A percentile compares a stretch with the other conserved stretches of the same genome.
Conservation (phyloP, 2,329 filamentous ascomycete genomes). For the Harringtonia aguacate region DNA sequence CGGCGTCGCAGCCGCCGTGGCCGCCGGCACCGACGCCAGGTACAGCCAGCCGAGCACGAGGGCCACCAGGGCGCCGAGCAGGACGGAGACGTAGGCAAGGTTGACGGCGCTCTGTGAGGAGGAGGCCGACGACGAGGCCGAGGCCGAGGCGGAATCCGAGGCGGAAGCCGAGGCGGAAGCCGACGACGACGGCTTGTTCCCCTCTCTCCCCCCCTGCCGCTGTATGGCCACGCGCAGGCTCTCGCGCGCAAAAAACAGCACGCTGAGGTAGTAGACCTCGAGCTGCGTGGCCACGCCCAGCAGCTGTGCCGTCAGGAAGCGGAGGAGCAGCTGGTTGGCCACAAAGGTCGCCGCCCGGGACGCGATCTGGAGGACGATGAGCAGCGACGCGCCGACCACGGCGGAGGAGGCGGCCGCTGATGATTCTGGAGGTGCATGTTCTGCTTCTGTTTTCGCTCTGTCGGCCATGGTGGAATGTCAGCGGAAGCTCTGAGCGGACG, state of each 20-base stretch:
- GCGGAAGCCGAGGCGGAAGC: too few species aligned
- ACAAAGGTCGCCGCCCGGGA: slow-evolving; percentile 85
- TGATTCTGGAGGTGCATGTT: too few species aligned
- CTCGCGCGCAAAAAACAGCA: slow-evolving; percentile 92
- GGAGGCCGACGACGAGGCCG: slow-evolving; percentile 7
- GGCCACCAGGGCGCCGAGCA: slow-evolving; percentile 56
- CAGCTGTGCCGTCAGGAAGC: slow-evolving; percentile 74
- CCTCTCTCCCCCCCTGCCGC: slow-evolving; percentile 51
- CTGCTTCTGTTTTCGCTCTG: too few species aligned
- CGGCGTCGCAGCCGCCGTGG: slow-evolving; percentile 35
- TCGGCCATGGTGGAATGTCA: neutral
- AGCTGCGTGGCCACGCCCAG: slow-evolving; percentile 82
- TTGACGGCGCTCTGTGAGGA: slow-evolving; percentile 73
- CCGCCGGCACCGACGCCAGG: slow-evolving; percentile 34
- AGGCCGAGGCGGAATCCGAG: too few species aligned
- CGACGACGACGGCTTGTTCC: too few species aligned
- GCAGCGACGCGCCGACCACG: slow-evolving; percentile 65
- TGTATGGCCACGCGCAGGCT: slow-evolving; percentile 86
- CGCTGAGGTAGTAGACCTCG: slow-evolving; percentile 83
- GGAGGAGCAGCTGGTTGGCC: slow-evolving; percentile 83
- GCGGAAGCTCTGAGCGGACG: too few species aligned
- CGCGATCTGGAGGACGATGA: slow-evolving; percentile 77
- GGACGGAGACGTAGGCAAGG: slow-evolving; percentile 68
- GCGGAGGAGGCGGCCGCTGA: slow-evolving; percentile 2
- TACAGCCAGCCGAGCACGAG: slow-evolving; percentile 58